Evolutionary conservation across 345 rosid species (phyloP), one percentile per base, ranked within the genome.

Genomic region (Populus alba): DNA sequence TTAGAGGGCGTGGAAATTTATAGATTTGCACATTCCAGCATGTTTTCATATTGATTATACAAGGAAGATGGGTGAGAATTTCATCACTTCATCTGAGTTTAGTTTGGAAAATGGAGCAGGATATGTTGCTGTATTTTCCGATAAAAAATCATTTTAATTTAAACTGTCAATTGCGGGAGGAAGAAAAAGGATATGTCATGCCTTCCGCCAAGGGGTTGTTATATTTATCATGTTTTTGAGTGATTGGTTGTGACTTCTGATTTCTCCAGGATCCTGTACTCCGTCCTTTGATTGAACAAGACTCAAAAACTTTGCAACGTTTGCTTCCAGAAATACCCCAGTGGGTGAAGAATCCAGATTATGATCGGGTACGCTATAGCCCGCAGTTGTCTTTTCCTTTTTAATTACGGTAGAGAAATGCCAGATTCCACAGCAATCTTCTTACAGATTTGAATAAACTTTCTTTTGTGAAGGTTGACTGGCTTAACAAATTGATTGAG

Each of bases 281-380:
- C 67, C 79, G 85, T 33, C 85, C 85, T 45, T 71, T 82, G 79
- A 79, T 82, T 39, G 85, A 82, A 22, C 81, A 82, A 66, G 85
- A 82, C 70, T 70, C 75, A 1, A 75, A 82, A 55, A 70, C 77
- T 22, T 71, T 82, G 73, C 79, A 77, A 65, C 70, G 81, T 12
- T 29, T 82, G 75, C 78, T 82, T 31, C 79, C 82, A 6, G 85
- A 82, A 55, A 70, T 82, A 75, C 85, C 85, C n/a, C 63, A 70
- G 25, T 82, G 85, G 85, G 85, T 82, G 77, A 82, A 82, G 35
- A 82, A 78, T 78, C 85, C 85, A 27, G 85, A 82, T 41, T 82
- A 66, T 65, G 85, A 82, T 63, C 73, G 81, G 38, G 71, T 81
- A 88, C 72, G 95, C 85, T 75, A 39, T 62, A 76, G 72, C 53